Base-by-base conservation (phyloP, 106 monocot genomes). In the Platanthera guangdongensis region DNA sequence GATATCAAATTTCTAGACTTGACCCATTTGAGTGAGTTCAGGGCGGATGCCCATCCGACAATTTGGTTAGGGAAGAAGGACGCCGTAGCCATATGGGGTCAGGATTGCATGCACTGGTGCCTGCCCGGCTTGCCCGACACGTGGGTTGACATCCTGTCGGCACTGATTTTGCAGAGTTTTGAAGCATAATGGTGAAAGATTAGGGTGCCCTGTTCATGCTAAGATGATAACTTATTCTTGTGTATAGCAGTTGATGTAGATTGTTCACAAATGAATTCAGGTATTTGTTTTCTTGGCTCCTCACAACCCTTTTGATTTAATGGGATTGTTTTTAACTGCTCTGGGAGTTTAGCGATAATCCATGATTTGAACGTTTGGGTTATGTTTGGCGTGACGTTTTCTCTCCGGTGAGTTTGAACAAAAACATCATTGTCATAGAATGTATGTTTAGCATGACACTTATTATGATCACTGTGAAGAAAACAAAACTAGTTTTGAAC, bases 21-120 rank as follows among this genome's bases (percentile, higher is more conserved):
- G 63, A 97, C 97, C 9, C 81, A 94, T 84, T 45, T 97, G 78
- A 97, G 97, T 25, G 97, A 97, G 83, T 97, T 91, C 69, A 91
- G 97, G 62, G 88, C 91, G 6, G 97, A 97, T 76, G 97, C 93
- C 39, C 97, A 97, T 84, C 97, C 97, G 6, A 93, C 94, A 16
- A 83, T 91, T 15, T 97, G 97, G 97, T 74, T 97, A 51, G 97
- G 97, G 51, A 93, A 88, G 79, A 94, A 91, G 86, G 97, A 89
- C 32, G 97, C 94, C 0, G 94, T 94, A 14, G 83, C 84, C 9
- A 64, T 89, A 12, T 97, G 91, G 93, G 97, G 97, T 9, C 93
- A 97, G 83, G 97, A 97, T 77, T 97, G 97, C 86, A 80, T 97
- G 87, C 97, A 97, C 68, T 97, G 97, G 97, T 97, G 97, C 83